Conservation (phyloP, 805 yeast genomes). For the Tetrapisispora fleetii region DNA sequence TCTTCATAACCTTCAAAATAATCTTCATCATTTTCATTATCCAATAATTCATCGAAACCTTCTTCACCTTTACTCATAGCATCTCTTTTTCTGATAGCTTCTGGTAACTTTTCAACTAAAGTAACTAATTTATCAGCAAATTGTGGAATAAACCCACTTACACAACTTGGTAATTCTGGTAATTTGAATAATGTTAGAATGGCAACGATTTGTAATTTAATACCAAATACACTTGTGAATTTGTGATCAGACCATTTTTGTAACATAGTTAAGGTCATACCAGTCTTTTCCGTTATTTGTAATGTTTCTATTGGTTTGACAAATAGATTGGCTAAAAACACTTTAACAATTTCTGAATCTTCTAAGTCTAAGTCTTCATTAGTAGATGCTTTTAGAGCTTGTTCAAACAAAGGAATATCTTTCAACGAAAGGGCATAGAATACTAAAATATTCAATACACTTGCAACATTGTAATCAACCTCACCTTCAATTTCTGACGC, state of each 20-base stretch:
- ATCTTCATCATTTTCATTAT: slow-evolving; percentile 31
- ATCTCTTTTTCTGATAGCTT: slow-evolving; percentile 58
- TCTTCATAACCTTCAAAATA: slow-evolving; percentile 57
- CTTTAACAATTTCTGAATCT: slow-evolving; percentile 43
- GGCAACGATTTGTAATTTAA: slow-evolving; percentile 64
- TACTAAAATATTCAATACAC: slow-evolving; percentile 28
- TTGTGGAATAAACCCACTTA: slow-evolving; percentile 34
- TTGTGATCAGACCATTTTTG: slow-evolving; percentile 53
- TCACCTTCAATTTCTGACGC: slow-evolving; percentile 23
- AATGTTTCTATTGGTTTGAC: slow-evolving; percentile 52
- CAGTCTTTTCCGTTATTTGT: slow-evolving; percentile 37
- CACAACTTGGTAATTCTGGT: slow-evolving; percentile 32
- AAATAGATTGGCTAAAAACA: slow-evolving; percentile 51
- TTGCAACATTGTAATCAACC: slow-evolving; percentile 32
- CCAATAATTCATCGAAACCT: slow-evolving; percentile 22
- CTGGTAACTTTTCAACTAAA: slow-evolving; percentile 55
- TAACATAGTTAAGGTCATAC: slow-evolving; percentile 41
- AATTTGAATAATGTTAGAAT: slow-evolving; percentile 41
- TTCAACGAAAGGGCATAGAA: slow-evolving; percentile 26
- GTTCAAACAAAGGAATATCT: slow-evolving; percentile 24
- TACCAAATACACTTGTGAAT: slow-evolving; percentile 62
- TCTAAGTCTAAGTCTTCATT: slow-evolving; percentile 30
- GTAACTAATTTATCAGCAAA: slow-evolving; percentile 43
- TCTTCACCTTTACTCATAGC: slow-evolving; percentile 46
- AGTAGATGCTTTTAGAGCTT: slow-evolving; percentile 19